Evolutionary conservation across 164 flowering plant species (phyloP).

Genomic region (Umbilicus rupestris): DNA sequence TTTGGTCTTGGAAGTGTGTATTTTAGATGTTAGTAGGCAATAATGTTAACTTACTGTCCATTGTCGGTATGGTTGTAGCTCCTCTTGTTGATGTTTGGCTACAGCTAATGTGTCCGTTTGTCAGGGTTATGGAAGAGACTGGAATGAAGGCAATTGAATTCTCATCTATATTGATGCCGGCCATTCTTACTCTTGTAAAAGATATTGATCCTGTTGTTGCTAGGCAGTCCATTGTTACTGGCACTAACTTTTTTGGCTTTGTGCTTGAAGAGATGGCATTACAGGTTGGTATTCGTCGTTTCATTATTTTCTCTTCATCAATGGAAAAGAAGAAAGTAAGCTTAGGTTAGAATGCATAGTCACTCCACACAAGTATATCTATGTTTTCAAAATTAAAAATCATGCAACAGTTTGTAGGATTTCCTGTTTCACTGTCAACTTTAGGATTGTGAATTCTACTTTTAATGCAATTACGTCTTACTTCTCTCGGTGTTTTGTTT

Average conservation of each 20-base stretch:
- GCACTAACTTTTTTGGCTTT: slow-evolving; percentile 44
- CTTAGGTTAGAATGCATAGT: neutral
- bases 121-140: slow-evolving; percentile 66
- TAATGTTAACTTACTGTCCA: neutral
- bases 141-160: slow-evolving; percentile 53
- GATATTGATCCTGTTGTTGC: slow-evolving; percentile 54
- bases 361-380: neutral
- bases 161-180: slow-evolving; percentile 42
- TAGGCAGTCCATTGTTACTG: slow-evolving; percentile 53
- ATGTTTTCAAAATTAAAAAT: neutral
- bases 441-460: too few species aligned
- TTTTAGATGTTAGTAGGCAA: too few species aligned
- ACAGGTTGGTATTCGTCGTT: slow-evolving; percentile 43
- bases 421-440: too few species aligned
- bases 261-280: slow-evolving; percentile 57
- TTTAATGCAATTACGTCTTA: neutral
- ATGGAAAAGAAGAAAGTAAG: neutral
- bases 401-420: too few species aligned
- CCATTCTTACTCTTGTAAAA: slow-evolving; percentile 38
- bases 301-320: neutral
- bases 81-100: neutral
- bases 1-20: too few species aligned
- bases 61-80: neutral
- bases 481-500: neutral
- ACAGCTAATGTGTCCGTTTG: slow-evolving; percentile 14